phyloP scores from a whole-genome alignment of 73 alveolate genomes.

The Paramecium biaurelia region DNA sequence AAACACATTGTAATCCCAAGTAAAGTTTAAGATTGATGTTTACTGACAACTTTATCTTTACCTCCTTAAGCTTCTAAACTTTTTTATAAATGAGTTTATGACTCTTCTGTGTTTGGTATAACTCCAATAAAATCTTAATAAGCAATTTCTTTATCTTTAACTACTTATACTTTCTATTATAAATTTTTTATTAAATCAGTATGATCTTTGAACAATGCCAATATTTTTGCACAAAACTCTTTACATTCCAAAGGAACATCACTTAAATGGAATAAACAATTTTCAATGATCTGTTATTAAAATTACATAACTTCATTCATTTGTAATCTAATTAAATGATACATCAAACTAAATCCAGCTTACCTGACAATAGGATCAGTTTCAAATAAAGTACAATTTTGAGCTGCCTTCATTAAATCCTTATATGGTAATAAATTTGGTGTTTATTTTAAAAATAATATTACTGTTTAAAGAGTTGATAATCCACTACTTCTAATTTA shows the following conservation, averaged over 20 bases:
- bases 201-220: neutral
- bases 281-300: neutral
- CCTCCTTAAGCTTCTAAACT: constrained; percentile 46
- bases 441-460: neutral
- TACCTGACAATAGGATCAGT: constrained; percentile 31
- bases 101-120: neutral
- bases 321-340: neutral
- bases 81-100: neutral
- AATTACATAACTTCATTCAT: neutral
- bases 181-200: neutral
- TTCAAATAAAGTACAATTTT: constrained; percentile 17
- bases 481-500: constrained; percentile 8
- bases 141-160: neutral
- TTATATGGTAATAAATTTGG: neutral
- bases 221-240: neutral
- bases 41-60: neutral
- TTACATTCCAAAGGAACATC: constrained; percentile 22
- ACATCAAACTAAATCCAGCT: constrained; percentile 33
- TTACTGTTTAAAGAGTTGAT: neutral
- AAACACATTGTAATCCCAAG: neutral
- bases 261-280: constrained; percentile 38
- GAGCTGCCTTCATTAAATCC: constrained; percentile 1
- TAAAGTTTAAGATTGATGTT: neutral
- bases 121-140: constrained; percentile 25
- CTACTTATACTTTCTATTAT: neutral